Evolutionary conservation across 257 asterid species (phyloP).

Genomic region (Solanum okadae): DNA sequence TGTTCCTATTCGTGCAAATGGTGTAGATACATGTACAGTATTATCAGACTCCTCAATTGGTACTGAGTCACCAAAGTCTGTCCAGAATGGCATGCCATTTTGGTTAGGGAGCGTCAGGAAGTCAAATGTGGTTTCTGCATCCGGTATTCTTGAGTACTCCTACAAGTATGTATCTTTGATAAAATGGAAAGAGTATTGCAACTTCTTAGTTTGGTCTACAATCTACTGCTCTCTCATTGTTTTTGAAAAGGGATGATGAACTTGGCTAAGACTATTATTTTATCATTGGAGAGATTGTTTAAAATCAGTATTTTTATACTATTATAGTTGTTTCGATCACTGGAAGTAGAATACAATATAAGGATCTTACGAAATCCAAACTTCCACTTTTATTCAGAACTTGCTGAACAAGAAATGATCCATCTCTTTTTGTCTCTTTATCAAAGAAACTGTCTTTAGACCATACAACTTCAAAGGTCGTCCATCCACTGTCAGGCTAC

Average conservation of each 20-base stretch:
- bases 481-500: neutral
- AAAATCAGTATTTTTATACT: neutral
- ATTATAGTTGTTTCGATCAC: neutral
- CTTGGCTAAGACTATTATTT: neutral
- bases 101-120: conserved; percentile 58
- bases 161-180: conserved; percentile 51
- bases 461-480: neutral
- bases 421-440: neutral
- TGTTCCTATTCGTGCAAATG: conserved; percentile 68
- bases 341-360: neutral
- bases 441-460: neutral
- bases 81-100: conserved; percentile 30
- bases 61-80: conserved; percentile 63
- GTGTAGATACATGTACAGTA: conserved; percentile 50
- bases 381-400: neutral
- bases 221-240: neutral
- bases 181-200: neutral
- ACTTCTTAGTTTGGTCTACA: neutral
- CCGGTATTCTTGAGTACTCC: conserved; percentile 74
- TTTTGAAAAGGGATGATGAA: neutral
- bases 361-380: neutral
- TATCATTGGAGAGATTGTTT: neutral
- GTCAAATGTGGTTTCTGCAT: conserved; percentile 53
- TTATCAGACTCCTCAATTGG: conserved; percentile 80
- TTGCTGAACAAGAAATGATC: neutral